Evolutionary conservation across 148 eudicot species (phyloP).

Genomic region (Vaccinium corymbosum): DNA sequence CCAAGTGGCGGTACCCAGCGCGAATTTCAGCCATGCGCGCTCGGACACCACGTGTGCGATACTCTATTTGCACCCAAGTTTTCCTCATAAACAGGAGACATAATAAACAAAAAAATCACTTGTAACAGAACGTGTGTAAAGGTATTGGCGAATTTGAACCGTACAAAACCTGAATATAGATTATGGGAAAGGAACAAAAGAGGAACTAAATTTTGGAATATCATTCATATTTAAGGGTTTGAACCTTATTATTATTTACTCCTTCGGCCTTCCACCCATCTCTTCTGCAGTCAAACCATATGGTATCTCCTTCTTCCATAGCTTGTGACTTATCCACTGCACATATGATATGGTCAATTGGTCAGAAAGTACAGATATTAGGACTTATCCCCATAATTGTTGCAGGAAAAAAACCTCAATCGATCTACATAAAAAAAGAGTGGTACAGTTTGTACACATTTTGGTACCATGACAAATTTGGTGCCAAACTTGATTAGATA

Average conservation of each 20-base stretch:
- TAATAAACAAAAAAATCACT: too few species aligned
- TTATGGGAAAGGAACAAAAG: background rate
- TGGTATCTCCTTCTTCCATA: too few species aligned
- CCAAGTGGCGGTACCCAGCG: too few species aligned
- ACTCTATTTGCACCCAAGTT: too few species aligned
- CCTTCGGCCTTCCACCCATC: background rate
- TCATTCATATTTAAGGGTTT: background rate
- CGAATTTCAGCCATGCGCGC: too few species aligned
- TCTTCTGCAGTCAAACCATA: constrained; percentile 9
- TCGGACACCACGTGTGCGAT: too few species aligned
- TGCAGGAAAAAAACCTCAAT: background rate
- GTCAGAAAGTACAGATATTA: constrained; percentile 11
- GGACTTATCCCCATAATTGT: constrained; percentile 1
- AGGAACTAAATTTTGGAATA: background rate
- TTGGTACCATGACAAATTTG: background rate
- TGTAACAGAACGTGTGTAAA: too few species aligned
- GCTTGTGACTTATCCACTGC: constrained; percentile 11
- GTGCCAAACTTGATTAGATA: background rate
- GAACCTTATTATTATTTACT: background rate
- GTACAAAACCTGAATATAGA: background rate
- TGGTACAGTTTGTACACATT: constrained; percentile 15
- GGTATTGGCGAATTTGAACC: background rate
- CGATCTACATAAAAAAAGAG: background rate
- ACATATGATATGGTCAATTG: background rate
- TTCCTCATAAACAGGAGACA: too few species aligned